A percentile compares a stretch with the other conserved stretches of the same genome.
Evolutionary conservation across 2,329 filamentous ascomycete species (phyloP).

Genomic region (Magnaporthiopsis rhizophila): DNA sequence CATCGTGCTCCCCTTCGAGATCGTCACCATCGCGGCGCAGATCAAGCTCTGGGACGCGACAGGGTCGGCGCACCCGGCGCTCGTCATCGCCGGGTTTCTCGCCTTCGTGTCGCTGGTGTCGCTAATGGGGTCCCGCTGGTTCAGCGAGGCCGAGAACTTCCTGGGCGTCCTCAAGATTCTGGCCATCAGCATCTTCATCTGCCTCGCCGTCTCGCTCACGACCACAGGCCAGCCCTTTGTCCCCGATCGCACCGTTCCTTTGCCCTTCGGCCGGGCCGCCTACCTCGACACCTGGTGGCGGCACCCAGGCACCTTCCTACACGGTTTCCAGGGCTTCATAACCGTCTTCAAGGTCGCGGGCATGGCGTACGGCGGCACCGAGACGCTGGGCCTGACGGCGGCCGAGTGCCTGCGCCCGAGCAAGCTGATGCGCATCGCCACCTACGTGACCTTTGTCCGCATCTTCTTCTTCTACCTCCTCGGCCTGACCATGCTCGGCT

Average conservation of each 20-base stretch:
- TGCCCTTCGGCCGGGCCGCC: background rate
- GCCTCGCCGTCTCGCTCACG: slow-evolving; percentile 58
- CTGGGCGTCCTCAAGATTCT: slow-evolving; percentile 64
- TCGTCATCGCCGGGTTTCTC: slow-evolving; percentile 60
- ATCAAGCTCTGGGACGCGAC: slow-evolving; percentile 56
- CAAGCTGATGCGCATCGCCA: slow-evolving; percentile 46
- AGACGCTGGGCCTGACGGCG: slow-evolving; percentile 54
- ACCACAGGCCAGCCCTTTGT: slow-evolving; percentile 21
- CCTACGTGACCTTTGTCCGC: slow-evolving; percentile 52
- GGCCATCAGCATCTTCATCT: slow-evolving; percentile 61
- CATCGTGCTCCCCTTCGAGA: slow-evolving; percentile 60
- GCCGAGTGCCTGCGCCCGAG: slow-evolving; percentile 52
- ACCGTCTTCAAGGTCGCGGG: slow-evolving; percentile 62
- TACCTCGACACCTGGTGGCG: slow-evolving; percentile 63
- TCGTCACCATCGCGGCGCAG: slow-evolving; percentile 60
- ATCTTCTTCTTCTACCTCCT: slow-evolving; percentile 60
- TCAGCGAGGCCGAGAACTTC: slow-evolving; percentile 76
- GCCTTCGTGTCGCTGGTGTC: slow-evolving; percentile 53
- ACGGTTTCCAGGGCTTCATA: slow-evolving; percentile 59
- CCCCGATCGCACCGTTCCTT: background rate
- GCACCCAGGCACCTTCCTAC: slow-evolving; percentile 59
- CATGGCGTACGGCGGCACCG: slow-evolving; percentile 63
- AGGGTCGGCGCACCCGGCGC: slow-evolving; percentile 57
- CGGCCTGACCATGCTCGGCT: slow-evolving; percentile 64
- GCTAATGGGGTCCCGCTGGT: slow-evolving; percentile 62